Evolutionary conservation across 345 rosid genomes (phyloP).

Genomic region (Eucalyptus globulus): DNA sequence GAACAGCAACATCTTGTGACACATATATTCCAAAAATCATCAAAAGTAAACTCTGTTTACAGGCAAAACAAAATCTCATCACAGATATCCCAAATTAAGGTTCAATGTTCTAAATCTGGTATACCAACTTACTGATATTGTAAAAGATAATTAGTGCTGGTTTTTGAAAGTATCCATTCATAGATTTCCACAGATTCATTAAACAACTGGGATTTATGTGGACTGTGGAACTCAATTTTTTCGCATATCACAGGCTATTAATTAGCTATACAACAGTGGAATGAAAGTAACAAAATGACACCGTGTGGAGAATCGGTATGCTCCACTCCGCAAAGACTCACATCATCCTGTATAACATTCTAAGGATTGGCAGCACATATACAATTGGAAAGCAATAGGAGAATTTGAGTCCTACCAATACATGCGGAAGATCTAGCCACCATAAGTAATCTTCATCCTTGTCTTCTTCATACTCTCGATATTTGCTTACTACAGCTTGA

Average conservation of each 20-base stretch:
- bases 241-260: background rate
- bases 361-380: background rate
- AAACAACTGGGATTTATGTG: background rate
- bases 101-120: background rate
- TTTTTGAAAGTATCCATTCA: background rate
- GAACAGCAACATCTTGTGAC: background rate
- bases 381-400: background rate
- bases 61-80: background rate
- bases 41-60: background rate
- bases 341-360: background rate
- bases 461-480: conserved; percentile 69
- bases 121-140: background rate
- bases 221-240: background rate
- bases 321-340: background rate
- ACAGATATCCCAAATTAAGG: background rate
- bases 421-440: conserved; percentile 95
- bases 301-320: background rate
- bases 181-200: background rate
- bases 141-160: background rate
- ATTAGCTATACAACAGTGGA: background rate
- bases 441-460: conserved; percentile 78
- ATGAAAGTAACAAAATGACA: background rate
- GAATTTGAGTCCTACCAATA: conserved; percentile 39
- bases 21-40: background rate
- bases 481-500: conserved; percentile 88